A percentile compares a stretch with the other conserved stretches of the same genome.
Evolutionary conservation across 129 eudicot genomes (phyloP).

Genomic region (Glebionis coronaria): DNA sequence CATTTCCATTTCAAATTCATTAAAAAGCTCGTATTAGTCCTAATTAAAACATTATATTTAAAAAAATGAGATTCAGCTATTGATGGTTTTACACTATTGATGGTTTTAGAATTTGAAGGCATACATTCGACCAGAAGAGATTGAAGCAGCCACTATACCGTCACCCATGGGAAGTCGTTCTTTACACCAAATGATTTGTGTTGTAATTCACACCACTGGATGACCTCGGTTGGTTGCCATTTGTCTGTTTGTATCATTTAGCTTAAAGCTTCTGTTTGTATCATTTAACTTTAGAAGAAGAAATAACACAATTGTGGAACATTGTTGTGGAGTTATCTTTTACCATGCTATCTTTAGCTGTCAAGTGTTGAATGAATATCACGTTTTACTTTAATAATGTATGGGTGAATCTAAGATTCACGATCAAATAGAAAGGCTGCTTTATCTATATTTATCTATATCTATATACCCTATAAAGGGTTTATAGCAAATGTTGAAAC

Average conservation of each 20-base stretch:
- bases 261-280: slow-evolving; percentile 25
- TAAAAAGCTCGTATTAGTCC: background rate
- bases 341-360: no score
- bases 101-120: slow-evolving; percentile 55
- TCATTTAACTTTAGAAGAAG: slow-evolving; percentile 18
- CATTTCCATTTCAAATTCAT: background rate
- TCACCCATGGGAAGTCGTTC: slow-evolving; percentile 99
- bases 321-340: background rate
- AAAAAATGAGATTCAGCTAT: background rate
- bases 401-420: no score
- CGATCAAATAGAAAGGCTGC: no score
- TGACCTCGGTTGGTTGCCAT: slow-evolving; percentile 6
- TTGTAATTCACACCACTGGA: slow-evolving; percentile 8
- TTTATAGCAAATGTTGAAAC: no score
- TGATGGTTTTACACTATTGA: no score
- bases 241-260: slow-evolving; percentile 26
- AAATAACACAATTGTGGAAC: slow-evolving; percentile 10
- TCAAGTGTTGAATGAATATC: no score
- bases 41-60: no score
- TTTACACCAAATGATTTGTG: slow-evolving; percentile 83
- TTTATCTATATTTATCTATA: no score
- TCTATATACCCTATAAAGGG: no score
- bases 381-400: no score
- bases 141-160: slow-evolving; percentile 98
- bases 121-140: slow-evolving; percentile 96